phyloP scores from a whole-genome alignment of 2,329 filamentous ascomycete species.

The Sporothrix phasma region DNA sequence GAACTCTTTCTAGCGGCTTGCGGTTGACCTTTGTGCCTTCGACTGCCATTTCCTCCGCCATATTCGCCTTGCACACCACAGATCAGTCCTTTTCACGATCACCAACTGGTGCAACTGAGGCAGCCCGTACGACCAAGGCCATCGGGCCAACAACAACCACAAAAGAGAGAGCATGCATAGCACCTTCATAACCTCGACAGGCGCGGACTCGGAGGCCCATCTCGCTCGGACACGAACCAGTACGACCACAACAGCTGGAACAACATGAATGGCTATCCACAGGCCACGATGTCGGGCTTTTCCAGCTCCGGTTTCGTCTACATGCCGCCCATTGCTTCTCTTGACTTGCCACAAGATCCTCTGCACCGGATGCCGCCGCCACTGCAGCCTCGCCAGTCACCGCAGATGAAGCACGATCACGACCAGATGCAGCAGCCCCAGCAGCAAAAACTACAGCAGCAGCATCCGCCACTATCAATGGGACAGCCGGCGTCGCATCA shows the following conservation, averaged over 20 bases:
- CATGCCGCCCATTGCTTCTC: constrained; percentile 36
- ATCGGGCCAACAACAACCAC: neutral
- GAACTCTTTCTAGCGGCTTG: neutral
- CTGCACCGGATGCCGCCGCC: constrained; percentile 47
- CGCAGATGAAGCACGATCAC: constrained; percentile 23
- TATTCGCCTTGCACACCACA: neutral
- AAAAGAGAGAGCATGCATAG: constrained; percentile 33
- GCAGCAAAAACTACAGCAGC: constrained; percentile 7
- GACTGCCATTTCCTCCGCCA: neutral
- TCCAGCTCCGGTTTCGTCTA: constrained; percentile 48
- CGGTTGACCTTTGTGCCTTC: too few species aligned
- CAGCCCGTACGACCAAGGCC: neutral
- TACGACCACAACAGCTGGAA: constrained; percentile 40
- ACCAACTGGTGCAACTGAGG: neutral
- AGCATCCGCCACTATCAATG: constrained; percentile 12
- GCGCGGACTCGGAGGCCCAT: constrained; percentile 38
- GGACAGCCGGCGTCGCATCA: constrained; percentile 27
- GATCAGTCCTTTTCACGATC: neutral
- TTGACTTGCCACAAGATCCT: constrained; percentile 40
- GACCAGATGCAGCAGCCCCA: constrained; percentile 10
- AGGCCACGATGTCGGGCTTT: constrained; percentile 62
- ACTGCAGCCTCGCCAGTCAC: constrained; percentile 24
- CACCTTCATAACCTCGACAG: constrained; percentile 34
- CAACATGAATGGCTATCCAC: constrained; percentile 52
- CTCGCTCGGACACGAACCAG: constrained; percentile 31